These are phyloP conservation scores for Taphrina communis DNA, from an alignment of 1,139 yeast species.

Conservation along the genomic window DNA sequence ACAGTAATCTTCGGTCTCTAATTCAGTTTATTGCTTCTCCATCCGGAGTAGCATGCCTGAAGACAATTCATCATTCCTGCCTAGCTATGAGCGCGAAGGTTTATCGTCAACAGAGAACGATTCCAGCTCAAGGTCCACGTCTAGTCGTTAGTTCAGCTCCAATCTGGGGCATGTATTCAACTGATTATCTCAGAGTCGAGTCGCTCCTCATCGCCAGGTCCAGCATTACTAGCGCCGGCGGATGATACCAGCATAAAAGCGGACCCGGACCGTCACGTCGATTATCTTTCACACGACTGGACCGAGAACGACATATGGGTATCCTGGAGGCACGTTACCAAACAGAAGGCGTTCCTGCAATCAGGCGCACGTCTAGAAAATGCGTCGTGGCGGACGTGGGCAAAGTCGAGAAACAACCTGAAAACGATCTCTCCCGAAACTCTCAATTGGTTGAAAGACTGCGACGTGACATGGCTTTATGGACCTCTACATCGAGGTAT, in stretches of 20 bases:
- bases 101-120: constrained; percentile 21
- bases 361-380: constrained; percentile 74
- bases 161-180: not conserved
- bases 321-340: constrained; percentile 91
- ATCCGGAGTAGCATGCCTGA: constrained; percentile 13
- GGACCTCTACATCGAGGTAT: constrained; percentile 64
- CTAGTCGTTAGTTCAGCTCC: constrained; percentile 16
- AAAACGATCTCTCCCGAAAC: constrained; percentile 77
- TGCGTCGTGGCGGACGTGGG: constrained; percentile 90
- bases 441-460: constrained; percentile 78
- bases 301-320: constrained; percentile 89
- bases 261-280: constrained; percentile 90
- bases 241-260: constrained; percentile 83
- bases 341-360: constrained; percentile 67
- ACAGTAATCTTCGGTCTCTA: not conserved
- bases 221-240: constrained; percentile 50
- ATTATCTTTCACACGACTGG: constrained; percentile 94
- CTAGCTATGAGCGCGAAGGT: constrained; percentile 23
- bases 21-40: constrained; percentile 1
- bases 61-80: constrained; percentile 17
- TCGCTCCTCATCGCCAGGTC: constrained; percentile 39
- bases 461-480: constrained; percentile 85
- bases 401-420: constrained; percentile 72
- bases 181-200: constrained; percentile 24
- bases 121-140: constrained; percentile 20